Base-by-base conservation (phyloP, 140 eudicot species). In the Senecio squalidus region DNA sequence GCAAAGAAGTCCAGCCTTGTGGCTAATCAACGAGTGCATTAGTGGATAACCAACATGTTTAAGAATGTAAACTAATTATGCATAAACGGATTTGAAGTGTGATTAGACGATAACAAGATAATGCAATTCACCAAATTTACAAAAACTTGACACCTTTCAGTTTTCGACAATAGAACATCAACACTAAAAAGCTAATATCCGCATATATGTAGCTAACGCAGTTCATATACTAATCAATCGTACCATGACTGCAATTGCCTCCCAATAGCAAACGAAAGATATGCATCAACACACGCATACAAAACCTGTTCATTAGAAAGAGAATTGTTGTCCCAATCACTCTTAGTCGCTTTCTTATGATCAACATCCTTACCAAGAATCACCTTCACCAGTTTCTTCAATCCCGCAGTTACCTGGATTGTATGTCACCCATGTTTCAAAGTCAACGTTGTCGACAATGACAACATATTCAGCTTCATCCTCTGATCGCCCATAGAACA, bases 241-340 rank as follows among this genome's bases (percentile, higher is more conserved):
- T 65, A 65, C 71, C 71, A 52, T 9, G 62, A 17, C 43, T 65
- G 29, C 50, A 65, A 52, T 30, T 38, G 16, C 70, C 60, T 67
- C 30, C 68, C 84, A 53, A 78, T 44, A 14, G 46, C 61, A 39
- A 70, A 80, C 0, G 78, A 65, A 41, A 75, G 47, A 63, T 70
- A 71, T 5, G 85, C 78, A 60, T 70, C 78, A 48, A 79, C 26
- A 16, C 69, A 63, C 0, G 76, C 85, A 62, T 71, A 80, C 58
- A 60, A 11, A 5, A 80, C 73, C 17, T 80, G 85, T 13, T 11
- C 61, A 30, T 54, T 53, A 56, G 46, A 34, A 11, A 79, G 68
- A 4, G 1, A 41, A 21, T 56, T 45, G 0, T 23, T 55, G 14
- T 62, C 76, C 85, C 85, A 80, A n/a, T 44, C 23, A 13, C 79